A percentile compares a stretch with the other conserved stretches of the same genome.
Evolutionary conservation across 148 eudicot species (phyloP).

Genomic region (Rhododendron ferrugineum): DNA sequence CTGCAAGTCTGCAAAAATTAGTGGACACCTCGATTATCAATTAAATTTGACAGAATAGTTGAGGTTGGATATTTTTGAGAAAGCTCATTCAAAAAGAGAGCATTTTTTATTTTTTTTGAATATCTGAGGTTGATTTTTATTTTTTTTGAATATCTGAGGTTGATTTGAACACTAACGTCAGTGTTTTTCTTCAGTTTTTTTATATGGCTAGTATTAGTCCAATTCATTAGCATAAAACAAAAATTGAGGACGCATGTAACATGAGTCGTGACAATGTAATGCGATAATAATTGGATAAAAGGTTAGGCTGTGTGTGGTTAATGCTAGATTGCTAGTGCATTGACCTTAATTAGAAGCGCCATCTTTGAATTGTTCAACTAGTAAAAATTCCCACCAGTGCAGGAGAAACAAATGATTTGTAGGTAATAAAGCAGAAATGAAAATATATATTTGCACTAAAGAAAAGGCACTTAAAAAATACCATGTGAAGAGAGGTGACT

Average conservation of each 20-base stretch:
- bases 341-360: not conserved
- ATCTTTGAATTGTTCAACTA: not conserved
- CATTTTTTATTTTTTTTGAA: not conserved
- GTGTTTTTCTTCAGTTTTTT: not conserved
- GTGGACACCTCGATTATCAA: not conserved
- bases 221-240: not conserved
- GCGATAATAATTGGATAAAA: not conserved
- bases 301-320: not conserved
- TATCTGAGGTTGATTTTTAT: no score
- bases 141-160: not conserved
- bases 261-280: not conserved
- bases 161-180: not conserved
- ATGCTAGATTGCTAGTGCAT: not conserved
- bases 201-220: not conserved
- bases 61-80: not conserved
- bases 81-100: not conserved
- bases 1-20: not conserved
- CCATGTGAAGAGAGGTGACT: not conserved
- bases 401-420: not conserved
- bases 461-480: not conserved
- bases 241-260: not conserved
- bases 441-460: not conserved
- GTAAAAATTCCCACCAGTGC: not conserved
- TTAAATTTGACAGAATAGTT: not conserved
- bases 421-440: not conserved